A percentile compares a stretch with the other conserved stretches of the same genome.
These are phyloP conservation scores for Collybiopsis luxurians DNA, from an alignment of 768 basidiomycete genomes.

Conservation along the genomic window DNA sequence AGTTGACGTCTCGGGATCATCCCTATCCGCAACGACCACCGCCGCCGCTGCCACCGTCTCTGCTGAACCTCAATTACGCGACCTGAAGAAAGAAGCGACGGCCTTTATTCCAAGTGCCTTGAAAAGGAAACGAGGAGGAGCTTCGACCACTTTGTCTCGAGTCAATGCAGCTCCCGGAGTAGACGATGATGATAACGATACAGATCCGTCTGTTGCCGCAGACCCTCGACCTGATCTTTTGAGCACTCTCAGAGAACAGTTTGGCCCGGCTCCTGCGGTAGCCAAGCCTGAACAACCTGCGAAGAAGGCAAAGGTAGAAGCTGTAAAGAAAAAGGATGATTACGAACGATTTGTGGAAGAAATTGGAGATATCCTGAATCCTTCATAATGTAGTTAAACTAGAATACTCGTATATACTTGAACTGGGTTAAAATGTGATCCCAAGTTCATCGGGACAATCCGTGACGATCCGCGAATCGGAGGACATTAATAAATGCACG, in stretches of 20 bases:
- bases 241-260: conserved; percentile 55
- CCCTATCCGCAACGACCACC: conserved; percentile 24
- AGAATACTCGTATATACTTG: too few relatives aligned
- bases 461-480: too few relatives aligned
- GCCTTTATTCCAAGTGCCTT: conserved; percentile 84
- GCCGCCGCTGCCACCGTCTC: conserved; percentile 67
- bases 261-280: conserved; percentile 40
- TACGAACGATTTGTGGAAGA: conserved; percentile 78
- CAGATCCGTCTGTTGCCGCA: conserved; percentile 22
- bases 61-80: conserved; percentile 84
- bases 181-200: conserved; percentile 28
- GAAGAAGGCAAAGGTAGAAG: conserved; percentile 21
- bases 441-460: too few relatives aligned
- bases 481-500: too few relatives aligned
- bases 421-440: too few relatives aligned
- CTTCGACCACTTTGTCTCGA: conserved; percentile 32
- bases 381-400: not conserved
- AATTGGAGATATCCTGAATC: conserved; percentile 55
- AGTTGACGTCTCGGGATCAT: conserved; percentile 18
- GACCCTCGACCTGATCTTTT: conserved; percentile 61
- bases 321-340: conserved; percentile 54
- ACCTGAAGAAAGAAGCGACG: conserved; percentile 93
- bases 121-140: conserved; percentile 64
- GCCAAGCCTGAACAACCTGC: not conserved
- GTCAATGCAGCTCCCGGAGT: conserved; percentile 64